Evolutionary conservation across 306 rosid genomes (phyloP), one percentile per base, ranked within the genome.

Genomic region (Gynostemma pentaphyllum): DNA sequence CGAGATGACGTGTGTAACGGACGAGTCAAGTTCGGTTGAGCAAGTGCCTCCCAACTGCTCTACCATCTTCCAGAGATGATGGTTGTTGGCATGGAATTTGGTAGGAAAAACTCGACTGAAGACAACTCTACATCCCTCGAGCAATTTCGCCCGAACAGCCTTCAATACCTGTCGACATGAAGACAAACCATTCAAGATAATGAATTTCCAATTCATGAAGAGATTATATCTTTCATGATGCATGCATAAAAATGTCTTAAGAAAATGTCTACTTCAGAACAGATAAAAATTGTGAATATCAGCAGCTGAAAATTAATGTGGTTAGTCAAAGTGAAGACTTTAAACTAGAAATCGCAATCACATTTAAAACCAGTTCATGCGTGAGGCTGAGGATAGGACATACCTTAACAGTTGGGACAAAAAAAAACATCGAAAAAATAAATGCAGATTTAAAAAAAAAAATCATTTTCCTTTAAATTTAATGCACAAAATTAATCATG

Each of bases 11-110:
- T 94, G 99, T 10, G 97, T 88, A 68, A 94, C 95, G 0, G 80
- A 78, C 5, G 78, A 41, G 32, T 86, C 89, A 16, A 73, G 44
- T 55, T 88, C 94, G 2, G 74, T 72, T 59, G 75, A 53, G 62
- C 99, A 92, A 10, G 67, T 75, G 14, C 97, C 99, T 67, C 99
- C 99, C 80, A 92, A 54, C 56, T 76, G 84, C 79, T 84, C 94
- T 1, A 92, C 94, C 85, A 86, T 81, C 80, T 70, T 82, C 89
- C 81, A 63, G 15, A 92, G 87, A 26, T 62, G 76, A 54, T 82
- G 87, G 73, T 74, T 70, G 0, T 71, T 76, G 2, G 84, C 76
- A 9, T 72, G 84, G 19, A 68, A 68, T 29, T 76, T 75, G 18
- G 67, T 45, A 9, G 83, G 89, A 42, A 73, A 66, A n/a, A 86